Evolutionary conservation across 257 asterid genomes (phyloP).

Genomic region (Vinca minor): DNA sequence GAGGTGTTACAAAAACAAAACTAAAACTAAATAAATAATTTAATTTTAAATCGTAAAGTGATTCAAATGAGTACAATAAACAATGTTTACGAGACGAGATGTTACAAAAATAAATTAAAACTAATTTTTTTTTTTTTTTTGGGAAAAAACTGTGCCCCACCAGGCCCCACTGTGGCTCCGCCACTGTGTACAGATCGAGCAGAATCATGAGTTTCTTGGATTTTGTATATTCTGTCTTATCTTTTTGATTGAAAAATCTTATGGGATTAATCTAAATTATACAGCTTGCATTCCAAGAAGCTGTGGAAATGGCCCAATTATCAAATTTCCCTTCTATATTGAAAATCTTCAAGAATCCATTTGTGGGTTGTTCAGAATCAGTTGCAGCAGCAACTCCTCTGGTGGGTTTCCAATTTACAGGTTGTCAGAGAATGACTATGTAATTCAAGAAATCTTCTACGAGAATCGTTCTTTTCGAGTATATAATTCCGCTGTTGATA

Average conservation of each 20-base stretch:
- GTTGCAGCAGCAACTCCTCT: conserved; percentile 28
- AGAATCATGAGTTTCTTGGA: too few relatives aligned
- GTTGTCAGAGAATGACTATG: conserved; percentile 22
- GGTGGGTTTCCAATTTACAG: conserved; percentile 30
- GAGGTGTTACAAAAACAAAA: too few relatives aligned
- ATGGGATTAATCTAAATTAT: conserved; percentile 30
- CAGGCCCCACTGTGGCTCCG: too few relatives aligned
- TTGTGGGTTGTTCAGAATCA: conserved; percentile 39
- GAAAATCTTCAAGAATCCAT: conserved; percentile 24
- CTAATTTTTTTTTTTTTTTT: too few relatives aligned
- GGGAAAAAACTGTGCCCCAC: too few relatives aligned
- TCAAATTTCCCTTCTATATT: conserved; percentile 55
- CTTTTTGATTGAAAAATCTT: conserved; percentile 23
- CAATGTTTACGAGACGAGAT: too few relatives aligned
- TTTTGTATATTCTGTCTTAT: conserved; percentile 21
- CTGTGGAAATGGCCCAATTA: conserved; percentile 35
- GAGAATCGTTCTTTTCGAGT: conserved; percentile 14
- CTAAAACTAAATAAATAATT: too few relatives aligned
- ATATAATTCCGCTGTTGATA: conserved; percentile 20
- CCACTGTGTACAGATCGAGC: too few relatives aligned
- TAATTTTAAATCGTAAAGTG: too few relatives aligned
- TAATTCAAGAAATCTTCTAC: conserved; percentile 33
- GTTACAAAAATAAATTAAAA: too few relatives aligned
- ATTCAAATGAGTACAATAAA: too few relatives aligned
- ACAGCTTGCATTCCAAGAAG: conserved; percentile 31